Evolutionary conservation across 441 rosid genomes (phyloP).

Genomic region (Brassica balearica): DNA sequence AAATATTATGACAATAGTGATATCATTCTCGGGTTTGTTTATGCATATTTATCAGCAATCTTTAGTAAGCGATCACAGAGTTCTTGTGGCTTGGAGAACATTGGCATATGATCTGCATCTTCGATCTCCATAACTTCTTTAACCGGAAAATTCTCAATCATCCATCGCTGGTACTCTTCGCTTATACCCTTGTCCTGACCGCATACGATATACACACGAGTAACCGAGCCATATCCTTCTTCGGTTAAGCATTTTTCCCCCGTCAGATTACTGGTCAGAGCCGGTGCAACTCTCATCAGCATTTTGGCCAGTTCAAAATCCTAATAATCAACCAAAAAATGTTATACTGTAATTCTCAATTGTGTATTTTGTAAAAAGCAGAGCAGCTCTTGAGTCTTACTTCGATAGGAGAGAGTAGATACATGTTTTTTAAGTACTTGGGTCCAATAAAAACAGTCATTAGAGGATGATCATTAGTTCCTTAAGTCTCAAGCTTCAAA

Average conservation of each 20-base stretch:
- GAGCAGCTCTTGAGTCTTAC: constrained; percentile 27
- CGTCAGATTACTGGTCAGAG: constrained; percentile 36
- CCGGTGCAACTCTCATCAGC: constrained; percentile 49
- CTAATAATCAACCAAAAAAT: constrained; percentile 29
- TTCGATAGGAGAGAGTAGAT: constrained; percentile 35
- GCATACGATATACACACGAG: constrained; percentile 43
- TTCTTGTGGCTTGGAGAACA: constrained; percentile 50
- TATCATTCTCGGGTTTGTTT: constrained; percentile 2
- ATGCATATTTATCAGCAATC: constrained; percentile 39
- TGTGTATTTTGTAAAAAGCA: not conserved
- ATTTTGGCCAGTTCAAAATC: constrained; percentile 56
- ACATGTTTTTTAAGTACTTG: constrained; percentile 33
- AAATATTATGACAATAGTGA: not conserved
- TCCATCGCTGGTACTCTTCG: constrained; percentile 44
- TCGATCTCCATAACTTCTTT: constrained; percentile 50
- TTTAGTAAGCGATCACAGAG: constrained; percentile 27
- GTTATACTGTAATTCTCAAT: not conserved
- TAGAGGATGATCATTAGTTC: constrained; percentile 30
- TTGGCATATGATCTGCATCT: constrained; percentile 55
- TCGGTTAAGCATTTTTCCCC: constrained; percentile 35
- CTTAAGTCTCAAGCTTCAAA: constrained; percentile 8
- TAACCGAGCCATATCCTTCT: constrained; percentile 52
- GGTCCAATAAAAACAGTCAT: constrained; percentile 25
- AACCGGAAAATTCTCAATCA: constrained; percentile 45
- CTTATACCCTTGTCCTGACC: constrained; percentile 37